Percentiles rank a stretch among this genome's conserved stretches.
Evolutionary conservation across 2,329 filamentous ascomycete genomes (phyloP).

Genomic region (Penicillium sp.): DNA sequence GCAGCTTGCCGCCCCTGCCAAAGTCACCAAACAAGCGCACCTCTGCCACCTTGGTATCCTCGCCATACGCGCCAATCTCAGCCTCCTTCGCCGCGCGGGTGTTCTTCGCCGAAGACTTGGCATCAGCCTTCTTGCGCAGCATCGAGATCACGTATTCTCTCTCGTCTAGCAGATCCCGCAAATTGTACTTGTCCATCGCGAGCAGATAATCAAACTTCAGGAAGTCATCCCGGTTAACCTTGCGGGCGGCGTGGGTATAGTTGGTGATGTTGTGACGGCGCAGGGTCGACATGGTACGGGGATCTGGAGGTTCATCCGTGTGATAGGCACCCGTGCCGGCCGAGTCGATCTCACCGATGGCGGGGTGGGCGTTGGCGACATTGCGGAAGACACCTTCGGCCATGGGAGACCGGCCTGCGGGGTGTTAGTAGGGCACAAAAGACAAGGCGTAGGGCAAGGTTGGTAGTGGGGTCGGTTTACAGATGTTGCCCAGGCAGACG

Average conservation of each 20-base stretch:
- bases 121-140: slow-evolving; percentile 43
- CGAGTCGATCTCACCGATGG: slow-evolving; percentile 70
- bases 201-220: slow-evolving; percentile 86
- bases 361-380: slow-evolving; percentile 55
- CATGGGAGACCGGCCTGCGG: slow-evolving; percentile 74
- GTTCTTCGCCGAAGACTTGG: slow-evolving; percentile 24
- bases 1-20: slow-evolving; percentile 51
- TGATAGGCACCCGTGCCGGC: slow-evolving; percentile 92
- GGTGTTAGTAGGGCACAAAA: slow-evolving; percentile 1
- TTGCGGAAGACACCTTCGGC: slow-evolving; percentile 87
- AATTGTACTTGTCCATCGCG: slow-evolving; percentile 85
- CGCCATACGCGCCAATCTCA: slow-evolving; percentile 31
- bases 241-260: slow-evolving; percentile 72
- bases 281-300: slow-evolving; percentile 76
- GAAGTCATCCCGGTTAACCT: slow-evolving; percentile 70
- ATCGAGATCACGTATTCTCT: slow-evolving; percentile 48
- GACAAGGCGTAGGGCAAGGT: background rate
- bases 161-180: slow-evolving; percentile 62
- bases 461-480: slow-evolving; percentile 39
- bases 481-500: slow-evolving; percentile 96
- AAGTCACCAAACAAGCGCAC: slow-evolving; percentile 85
- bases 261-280: slow-evolving; percentile 67
- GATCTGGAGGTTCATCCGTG: slow-evolving; percentile 68
- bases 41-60: slow-evolving; percentile 41
- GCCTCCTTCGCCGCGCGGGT: slow-evolving; percentile 37